Percentiles rank a stretch among this genome's conserved stretches.
Conservation (phyloP, 2,329 filamentous ascomycete genomes). For the Cytospora paraplurivora region DNA sequence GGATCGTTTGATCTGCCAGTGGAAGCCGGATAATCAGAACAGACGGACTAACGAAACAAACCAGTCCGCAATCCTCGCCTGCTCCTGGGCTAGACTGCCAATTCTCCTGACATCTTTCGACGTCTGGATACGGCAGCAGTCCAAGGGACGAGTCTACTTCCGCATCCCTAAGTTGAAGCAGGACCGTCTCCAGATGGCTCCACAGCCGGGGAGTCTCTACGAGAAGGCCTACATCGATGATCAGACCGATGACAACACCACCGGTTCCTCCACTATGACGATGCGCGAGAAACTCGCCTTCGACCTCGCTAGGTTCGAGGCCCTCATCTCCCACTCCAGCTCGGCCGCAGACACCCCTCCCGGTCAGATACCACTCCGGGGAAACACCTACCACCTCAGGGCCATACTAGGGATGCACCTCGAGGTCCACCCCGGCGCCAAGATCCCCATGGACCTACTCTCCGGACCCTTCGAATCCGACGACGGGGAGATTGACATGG, state of each 20-base stretch:
- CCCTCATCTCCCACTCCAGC: neutral
- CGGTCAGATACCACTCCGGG: neutral
- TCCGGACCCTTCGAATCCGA: conserved; percentile 32
- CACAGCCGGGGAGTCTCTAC: conserved; percentile 26
- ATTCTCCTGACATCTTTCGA: conserved; percentile 52
- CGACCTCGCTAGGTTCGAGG: conserved; percentile 17
- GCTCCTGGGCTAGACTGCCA: conserved; percentile 48
- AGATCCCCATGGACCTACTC: conserved; percentile 35
- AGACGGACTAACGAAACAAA: neutral
- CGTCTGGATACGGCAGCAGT: conserved; percentile 47
- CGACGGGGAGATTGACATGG: conserved; percentile 9
- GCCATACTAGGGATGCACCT: conserved; percentile 28
- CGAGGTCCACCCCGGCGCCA: conserved; percentile 33
- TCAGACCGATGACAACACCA: neutral
- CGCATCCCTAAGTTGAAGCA: conserved; percentile 17
- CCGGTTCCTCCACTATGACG: conserved; percentile 7
- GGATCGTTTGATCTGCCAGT: neutral
- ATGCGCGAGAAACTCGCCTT: conserved; percentile 26
- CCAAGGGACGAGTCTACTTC: conserved; percentile 38
- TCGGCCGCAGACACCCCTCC: neutral
- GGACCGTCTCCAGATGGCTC: conserved; percentile 15
- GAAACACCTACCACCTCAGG: neutral
- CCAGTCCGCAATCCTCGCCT: conserved; percentile 44
- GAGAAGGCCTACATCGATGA: conserved; percentile 18
- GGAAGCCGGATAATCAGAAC: neutral